These are phyloP conservation scores for Corymbia calophylla DNA, from an alignment of 441 rosid species.

Conservation along the genomic window DNA sequence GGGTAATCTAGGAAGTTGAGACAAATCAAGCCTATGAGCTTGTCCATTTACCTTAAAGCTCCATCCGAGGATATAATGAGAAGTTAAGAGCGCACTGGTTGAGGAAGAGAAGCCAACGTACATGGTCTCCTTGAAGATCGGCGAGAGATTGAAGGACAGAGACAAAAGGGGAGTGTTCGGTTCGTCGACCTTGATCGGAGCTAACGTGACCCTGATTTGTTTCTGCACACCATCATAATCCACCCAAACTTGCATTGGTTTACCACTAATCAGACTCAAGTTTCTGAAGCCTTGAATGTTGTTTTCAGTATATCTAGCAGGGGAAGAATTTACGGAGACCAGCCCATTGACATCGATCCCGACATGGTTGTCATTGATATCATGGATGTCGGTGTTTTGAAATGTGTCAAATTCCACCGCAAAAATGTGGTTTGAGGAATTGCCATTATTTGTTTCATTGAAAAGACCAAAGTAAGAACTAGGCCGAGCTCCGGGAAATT, in stretches of 20 bases:
- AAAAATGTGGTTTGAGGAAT: conserved; percentile 2
- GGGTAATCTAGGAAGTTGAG: conserved; percentile 20
- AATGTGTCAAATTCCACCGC: conserved; percentile 17
- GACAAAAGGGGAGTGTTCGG: conserved; percentile 19
- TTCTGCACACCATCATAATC: conserved; percentile 6
- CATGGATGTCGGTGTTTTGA: background rate
- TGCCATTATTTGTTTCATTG: background rate
- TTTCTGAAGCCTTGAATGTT: background rate
- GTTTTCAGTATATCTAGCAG: conserved; percentile 3
- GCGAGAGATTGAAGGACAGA: conserved; percentile 3
- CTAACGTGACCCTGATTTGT: conserved; percentile 13
- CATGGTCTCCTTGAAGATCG: conserved; percentile 6
- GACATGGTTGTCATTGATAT: conserved; percentile 9
- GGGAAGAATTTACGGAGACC: background rate
- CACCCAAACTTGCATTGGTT: conserved; percentile 14
- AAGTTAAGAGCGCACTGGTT: conserved; percentile 3
- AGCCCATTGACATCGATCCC: conserved; percentile 16
- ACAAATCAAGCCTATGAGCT: conserved; percentile 4
- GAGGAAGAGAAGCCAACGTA: conserved; percentile 25
- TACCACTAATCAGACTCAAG: background rate
- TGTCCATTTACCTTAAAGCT: conserved; percentile 18
- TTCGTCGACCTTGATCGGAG: background rate
- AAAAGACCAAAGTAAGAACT: conserved; percentile 12
- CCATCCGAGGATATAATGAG: conserved; percentile 27
- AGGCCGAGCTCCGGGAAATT: background rate